Evolutionary conservation across 441 rosid species (phyloP).

Genomic region (Melastoma candidum): DNA sequence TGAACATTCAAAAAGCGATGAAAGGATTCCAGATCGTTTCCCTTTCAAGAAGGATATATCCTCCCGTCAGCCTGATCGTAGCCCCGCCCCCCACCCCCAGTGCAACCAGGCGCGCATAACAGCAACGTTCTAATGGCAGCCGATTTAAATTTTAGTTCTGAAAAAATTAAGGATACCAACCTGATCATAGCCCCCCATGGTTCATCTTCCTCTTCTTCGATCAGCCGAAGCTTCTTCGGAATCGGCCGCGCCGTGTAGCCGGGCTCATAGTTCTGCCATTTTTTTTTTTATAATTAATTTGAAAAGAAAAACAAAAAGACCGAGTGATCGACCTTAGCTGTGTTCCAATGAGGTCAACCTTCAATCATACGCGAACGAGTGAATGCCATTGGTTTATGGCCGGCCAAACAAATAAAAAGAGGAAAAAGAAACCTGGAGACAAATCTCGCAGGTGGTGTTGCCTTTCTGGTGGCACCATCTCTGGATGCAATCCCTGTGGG

Average conservation of each 20-base stretch:
- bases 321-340: background rate
- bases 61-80: no score
- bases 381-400: no score
- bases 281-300: background rate
- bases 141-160: background rate
- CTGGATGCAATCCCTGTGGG: constrained; percentile 92
- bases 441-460: constrained; percentile 79
- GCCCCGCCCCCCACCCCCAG: no score
- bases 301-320: background rate
- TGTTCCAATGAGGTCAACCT: no score
- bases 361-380: no score
- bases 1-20: constrained; percentile 4
- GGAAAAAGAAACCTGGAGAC: constrained; percentile 54
- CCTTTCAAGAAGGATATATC: no score
- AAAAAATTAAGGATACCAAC: constrained; percentile 19
- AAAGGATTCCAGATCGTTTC: no score
- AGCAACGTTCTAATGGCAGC: background rate
- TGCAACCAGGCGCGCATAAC: no score
- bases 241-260: constrained; percentile 41
- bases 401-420: background rate
- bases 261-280: constrained; percentile 41
- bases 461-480: constrained; percentile 97
- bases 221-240: constrained; percentile 38
- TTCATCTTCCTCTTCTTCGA: constrained; percentile 18
- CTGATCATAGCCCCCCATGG: constrained; percentile 30